Evolutionary conservation across 352 stramenopile species (phyloP).

Genomic region (Phytophthora ohioensis): DNA sequence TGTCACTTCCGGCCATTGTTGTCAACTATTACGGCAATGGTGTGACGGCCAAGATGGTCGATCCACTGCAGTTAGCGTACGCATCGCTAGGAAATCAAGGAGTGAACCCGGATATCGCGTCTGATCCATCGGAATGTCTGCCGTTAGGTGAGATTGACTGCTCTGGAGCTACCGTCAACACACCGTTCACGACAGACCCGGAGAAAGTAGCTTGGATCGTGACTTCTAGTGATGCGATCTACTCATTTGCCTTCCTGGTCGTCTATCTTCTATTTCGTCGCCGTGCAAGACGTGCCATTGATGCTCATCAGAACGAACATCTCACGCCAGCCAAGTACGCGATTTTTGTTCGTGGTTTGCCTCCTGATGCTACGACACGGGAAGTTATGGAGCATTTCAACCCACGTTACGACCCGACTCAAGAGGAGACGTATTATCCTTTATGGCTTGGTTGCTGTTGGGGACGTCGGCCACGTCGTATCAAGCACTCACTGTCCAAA

Average conservation of each 20-base stretch:
- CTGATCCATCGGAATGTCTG: constrained; percentile 52
- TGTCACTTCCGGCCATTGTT: constrained; percentile 69
- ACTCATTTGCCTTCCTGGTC: constrained; percentile 76
- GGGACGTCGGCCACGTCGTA: constrained; percentile 49
- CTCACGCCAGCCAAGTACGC: constrained; percentile 85
- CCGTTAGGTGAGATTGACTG: constrained; percentile 75
- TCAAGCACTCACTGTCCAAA: constrained; percentile 57
- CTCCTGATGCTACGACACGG: constrained; percentile 60
- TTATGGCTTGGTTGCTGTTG: constrained; percentile 78
- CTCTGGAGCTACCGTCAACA: constrained; percentile 69
- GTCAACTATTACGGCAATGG: constrained; percentile 76
- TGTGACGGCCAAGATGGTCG: constrained; percentile 68
- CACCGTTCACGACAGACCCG: constrained; percentile 70
- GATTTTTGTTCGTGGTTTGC: constrained; percentile 78
- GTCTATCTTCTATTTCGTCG: constrained; percentile 69
- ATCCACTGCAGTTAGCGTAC: constrained; percentile 78
- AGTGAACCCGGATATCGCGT: constrained; percentile 64
- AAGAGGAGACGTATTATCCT: constrained; percentile 67
- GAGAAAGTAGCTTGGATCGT: constrained; percentile 78
- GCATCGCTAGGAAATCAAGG: constrained; percentile 83
- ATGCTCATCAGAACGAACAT: constrained; percentile 77
- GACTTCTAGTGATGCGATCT: constrained; percentile 64
- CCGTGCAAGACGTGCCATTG: constrained; percentile 56
- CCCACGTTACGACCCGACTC: constrained; percentile 69
- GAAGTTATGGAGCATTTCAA: constrained; percentile 88